Evolutionary conservation across 495 filamentous ascomycete genomes (phyloP), one percentile per base, ranked within the genome.

Genomic region (Neurospora intermedia): DNA sequence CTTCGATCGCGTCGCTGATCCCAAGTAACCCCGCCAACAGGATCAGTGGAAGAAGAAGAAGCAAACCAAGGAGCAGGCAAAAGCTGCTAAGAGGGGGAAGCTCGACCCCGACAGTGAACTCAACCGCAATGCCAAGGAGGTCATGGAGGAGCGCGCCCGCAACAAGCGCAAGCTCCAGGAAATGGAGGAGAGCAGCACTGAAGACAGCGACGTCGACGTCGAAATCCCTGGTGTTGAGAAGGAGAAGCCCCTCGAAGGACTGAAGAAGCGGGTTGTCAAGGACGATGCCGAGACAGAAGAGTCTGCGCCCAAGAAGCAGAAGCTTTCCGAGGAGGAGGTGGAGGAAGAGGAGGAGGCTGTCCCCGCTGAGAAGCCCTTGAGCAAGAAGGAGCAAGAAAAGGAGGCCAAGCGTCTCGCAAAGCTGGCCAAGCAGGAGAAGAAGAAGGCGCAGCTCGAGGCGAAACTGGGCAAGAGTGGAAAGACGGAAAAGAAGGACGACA

Each of bases 11-110:
- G 72, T 79, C 69, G 75, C 74, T 76, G 69, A 74, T 72, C 48
- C 39, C 62, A n/a, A 45, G 11, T 48, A 43, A 43, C n/a, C 62
- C 72, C 75, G 69, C 75, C 76, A 72, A 80, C 80, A 94, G 91
- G 88, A 92, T 73, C 93, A 95, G 89, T 94, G 92, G 92, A 87
- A 89, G 82, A 89, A 89, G 80, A 94, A 93, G 81, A 96, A 95
- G 81, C 92, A 94, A 82, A 92, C 91, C 69, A 96, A 95, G 81
- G 91, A 92, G 77, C 87, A 95, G 80, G 91, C 91, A 72, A 90
- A 88, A 69, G 88, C 89, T 69, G 92, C 93, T 9, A 91, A 91
- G 81, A 83, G 86, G 80, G 93, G 92, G 46, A 97, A 96, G 82
- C 87, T 97, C 16, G 91, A 97, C 72, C 94, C 94, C 40, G 93